Conservation (phyloP, 2,329 filamentous ascomycete genomes). For the Pyrenophora tritici-repentis region DNA sequence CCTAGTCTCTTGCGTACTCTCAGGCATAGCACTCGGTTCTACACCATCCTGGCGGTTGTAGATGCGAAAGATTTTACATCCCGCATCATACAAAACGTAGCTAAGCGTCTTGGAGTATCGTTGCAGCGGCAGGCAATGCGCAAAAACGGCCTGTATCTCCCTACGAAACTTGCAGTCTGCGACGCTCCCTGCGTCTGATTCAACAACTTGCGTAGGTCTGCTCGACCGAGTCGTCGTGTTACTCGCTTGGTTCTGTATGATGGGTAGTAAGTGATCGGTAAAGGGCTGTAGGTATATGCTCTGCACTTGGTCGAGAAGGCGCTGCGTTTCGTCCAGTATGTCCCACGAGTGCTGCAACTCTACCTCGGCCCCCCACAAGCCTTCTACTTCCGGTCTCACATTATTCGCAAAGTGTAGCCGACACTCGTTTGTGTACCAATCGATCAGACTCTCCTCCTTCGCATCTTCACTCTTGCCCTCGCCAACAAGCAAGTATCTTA, state of each 20-base stretch:
- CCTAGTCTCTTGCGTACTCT: constrained; percentile 45
- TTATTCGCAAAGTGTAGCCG: constrained; percentile 48
- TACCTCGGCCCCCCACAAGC: constrained; percentile 39
- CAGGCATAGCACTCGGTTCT: constrained; percentile 19
- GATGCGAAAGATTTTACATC: constrained; percentile 54
- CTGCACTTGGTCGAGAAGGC: constrained; percentile 45
- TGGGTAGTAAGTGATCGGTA: constrained; percentile 40
- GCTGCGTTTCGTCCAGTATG: constrained; percentile 45
- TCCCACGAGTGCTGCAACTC: constrained; percentile 33
- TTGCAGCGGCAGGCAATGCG: constrained; percentile 62
- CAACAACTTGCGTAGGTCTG: constrained; percentile 44
- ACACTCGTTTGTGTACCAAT: constrained; percentile 55
- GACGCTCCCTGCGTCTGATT: constrained; percentile 23
- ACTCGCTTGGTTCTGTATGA: constrained; percentile 32
- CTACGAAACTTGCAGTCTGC: constrained; percentile 57
- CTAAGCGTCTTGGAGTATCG: constrained; percentile 61
- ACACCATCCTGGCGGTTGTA: constrained; percentile 35
- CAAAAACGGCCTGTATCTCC: constrained; percentile 68
- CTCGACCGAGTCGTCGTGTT: constrained; percentile 39
- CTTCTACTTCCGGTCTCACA: constrained; percentile 35
- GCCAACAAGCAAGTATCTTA: constrained; percentile 43
- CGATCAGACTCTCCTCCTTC: constrained; percentile 40
- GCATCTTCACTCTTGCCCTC: constrained; percentile 38
- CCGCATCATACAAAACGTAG: constrained; percentile 59
- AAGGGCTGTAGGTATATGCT: constrained; percentile 45